Conservation (phyloP, 192 early-diverging fungal genomes). For the Funneliformis mosseae region DNA sequence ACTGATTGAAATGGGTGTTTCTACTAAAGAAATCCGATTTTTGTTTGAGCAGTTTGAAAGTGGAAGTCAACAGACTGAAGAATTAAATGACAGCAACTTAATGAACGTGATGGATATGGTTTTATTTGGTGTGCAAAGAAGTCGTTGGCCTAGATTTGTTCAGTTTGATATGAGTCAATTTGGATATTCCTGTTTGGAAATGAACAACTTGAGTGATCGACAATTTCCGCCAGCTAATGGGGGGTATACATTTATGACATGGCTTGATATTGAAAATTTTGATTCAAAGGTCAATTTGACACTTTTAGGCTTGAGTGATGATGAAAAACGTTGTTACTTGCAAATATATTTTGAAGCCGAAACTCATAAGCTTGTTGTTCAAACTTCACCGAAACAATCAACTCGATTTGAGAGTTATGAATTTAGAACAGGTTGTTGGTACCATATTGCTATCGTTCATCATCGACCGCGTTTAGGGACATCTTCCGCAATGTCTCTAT, state of each 20-base stretch:
- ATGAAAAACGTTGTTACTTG: conserved; percentile 49
- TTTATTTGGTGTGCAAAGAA: conserved; percentile 52
- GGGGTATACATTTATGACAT: conserved; percentile 63
- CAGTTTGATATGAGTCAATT: conserved; percentile 54
- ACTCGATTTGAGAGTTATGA: conserved; percentile 52
- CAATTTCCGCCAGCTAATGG: conserved; percentile 57
- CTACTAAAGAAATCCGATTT: conserved; percentile 55
- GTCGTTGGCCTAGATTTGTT: conserved; percentile 64
- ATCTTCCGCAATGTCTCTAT: conserved; percentile 56
- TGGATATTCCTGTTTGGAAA: conserved; percentile 46
- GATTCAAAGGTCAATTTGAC: conserved; percentile 48
- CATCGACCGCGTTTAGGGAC: conserved; percentile 51
- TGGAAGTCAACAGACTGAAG: conserved; percentile 40
- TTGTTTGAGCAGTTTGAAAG: conserved; percentile 55
- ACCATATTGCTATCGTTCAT: conserved; percentile 70
- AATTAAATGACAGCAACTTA: conserved; percentile 37
- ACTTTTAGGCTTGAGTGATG: conserved; percentile 53
- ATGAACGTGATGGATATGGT: conserved; percentile 52
- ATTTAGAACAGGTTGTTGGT: conserved; percentile 64
- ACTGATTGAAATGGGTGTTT: conserved; percentile 59
- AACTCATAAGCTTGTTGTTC: conserved; percentile 49
- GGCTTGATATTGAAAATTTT: conserved; percentile 63
- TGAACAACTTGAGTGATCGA: conserved; percentile 44
- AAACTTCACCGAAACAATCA: conserved; percentile 49
- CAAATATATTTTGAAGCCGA: conserved; percentile 49